Conservation (phyloP, 495 filamentous ascomycete genomes). For the Zalerion maritima region DNA sequence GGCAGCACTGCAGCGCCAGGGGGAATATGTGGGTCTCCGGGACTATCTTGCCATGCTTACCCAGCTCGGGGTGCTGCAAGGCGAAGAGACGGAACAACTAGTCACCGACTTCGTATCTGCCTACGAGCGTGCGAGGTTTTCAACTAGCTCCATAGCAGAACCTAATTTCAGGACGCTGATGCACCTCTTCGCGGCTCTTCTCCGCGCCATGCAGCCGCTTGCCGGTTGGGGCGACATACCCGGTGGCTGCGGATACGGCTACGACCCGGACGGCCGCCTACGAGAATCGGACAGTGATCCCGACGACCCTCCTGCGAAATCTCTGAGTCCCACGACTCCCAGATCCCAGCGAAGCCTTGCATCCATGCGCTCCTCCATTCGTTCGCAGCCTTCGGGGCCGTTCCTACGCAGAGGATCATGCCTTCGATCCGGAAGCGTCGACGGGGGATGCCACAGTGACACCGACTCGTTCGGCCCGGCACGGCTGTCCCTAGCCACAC, state of each 20-base stretch:
- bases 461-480: conserved; percentile 8
- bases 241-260: conserved; percentile 4
- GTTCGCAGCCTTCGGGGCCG: conserved; percentile 10
- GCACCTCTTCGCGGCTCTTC: conserved; percentile 70
- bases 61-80: conserved; percentile 48
- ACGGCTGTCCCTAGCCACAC: conserved; percentile 9
- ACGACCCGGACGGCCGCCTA: conserved; percentile 10
- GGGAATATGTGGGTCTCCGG: conserved; percentile 60
- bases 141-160: conserved; percentile 38
- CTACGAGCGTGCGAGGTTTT: conserved; percentile 82
- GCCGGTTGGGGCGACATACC: conserved; percentile 25
- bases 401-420: conserved; percentile 5
- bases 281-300: conserved; percentile 26
- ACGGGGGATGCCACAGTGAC: conserved; percentile 16
- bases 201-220: conserved; percentile 59
- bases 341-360: conserved; percentile 14
- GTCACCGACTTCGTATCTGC: conserved; percentile 49
- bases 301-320: conserved; percentile 26
- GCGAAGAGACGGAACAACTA: conserved; percentile 36
- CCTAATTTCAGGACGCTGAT: conserved; percentile 66
- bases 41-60: conserved; percentile 67
- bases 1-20: conserved; percentile 53
- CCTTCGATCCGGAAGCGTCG: too few species aligned
- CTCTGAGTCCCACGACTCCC: conserved; percentile 18
- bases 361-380: conserved; percentile 8